Evolutionary conservation across 169 alveolate species (phyloP), one percentile per base, ranked within the genome.

Genomic region (Cryptosporidium andersoni): DNA sequence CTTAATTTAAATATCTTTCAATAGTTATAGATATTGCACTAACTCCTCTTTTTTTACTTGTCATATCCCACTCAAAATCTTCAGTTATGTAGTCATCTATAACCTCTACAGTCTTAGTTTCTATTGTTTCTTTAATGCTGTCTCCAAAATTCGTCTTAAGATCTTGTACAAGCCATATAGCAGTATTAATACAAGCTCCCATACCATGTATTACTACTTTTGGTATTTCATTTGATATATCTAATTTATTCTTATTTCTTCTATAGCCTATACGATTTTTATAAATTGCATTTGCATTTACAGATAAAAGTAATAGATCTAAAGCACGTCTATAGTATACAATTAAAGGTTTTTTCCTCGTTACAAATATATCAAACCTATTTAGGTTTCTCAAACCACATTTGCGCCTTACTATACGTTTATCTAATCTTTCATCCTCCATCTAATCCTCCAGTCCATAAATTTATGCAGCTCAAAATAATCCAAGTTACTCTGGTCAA

Each of bases 141-240:
- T 74, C 85, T 58, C 85, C 85, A 37, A 74, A 37, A 40, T 39
- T 60, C 5, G 66, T 58, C 47, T 74, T 74, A 40, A 74, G 53
- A 12, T 74, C 85, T 52, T 74, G 85, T 37, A 62, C 85, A 43
- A 74, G 67, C 85, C 85, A 74, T 16, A 74, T 58, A 11, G 85
- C 85, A 1, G 85, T 74, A 58, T 58, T 56, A 43, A 74, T 74
- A n/a, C 85, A 74, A 6, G 85, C 85, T 34, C 85, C 85, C 85
- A 74, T 74, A 3, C 85, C 85, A 11, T 74, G 68, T 12, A 74
- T 58, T 0, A 60, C 64, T 0, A 74, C 85, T 7, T 48, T 39
- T 4, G 5, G 39, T 7, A 40, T 43, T 2, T 55, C 68, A 47
- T 12, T 2, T 14, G 42, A 58, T 4, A 6, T 8, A 7, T 37